Conservation (phyloP, 768 basidiomycete species). For the Lentinula boryana region DNA sequence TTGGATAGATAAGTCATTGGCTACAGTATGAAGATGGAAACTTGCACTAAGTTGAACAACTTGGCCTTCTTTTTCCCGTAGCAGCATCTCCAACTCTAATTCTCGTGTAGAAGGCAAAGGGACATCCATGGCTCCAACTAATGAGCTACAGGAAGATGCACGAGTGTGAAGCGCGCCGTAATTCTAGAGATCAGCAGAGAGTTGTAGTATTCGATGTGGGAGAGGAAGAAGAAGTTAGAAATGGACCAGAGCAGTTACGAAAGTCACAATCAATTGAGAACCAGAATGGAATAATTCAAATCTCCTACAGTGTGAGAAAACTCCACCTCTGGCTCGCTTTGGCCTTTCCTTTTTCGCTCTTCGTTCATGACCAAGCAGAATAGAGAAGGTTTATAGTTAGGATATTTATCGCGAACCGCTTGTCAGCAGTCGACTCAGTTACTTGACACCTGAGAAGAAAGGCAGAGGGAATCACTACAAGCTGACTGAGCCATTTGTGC, state of each 20-base stretch:
- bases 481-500: no score
- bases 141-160: not conserved
- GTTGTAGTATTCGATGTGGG: not conserved
- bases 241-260: not conserved
- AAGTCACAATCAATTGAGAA: not conserved
- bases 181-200: not conserved
- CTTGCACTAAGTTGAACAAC: conserved; percentile 66
- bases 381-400: no score
- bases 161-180: not conserved
- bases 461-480: not conserved
- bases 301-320: not conserved
- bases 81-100: conserved; percentile 72
- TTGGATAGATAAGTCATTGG: conserved; percentile 12
- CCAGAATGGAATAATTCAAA: not conserved
- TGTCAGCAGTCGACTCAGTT: no score
- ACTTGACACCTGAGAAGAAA: no score
- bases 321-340: not conserved
- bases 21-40: not conserved
- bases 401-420: no score
- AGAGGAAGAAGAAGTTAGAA: not conserved
- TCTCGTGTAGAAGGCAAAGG: conserved; percentile 60
- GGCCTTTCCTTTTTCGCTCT: not conserved
- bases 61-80: conserved; percentile 72
- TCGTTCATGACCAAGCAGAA: no score
- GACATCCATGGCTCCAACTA: conserved; percentile 45